A percentile compares a stretch with the other conserved stretches of the same genome.
These are phyloP conservation scores for Pestalotiopsis sp. DNA, from an alignment of 2,329 filamentous ascomycete genomes.

Conservation along the genomic window DNA sequence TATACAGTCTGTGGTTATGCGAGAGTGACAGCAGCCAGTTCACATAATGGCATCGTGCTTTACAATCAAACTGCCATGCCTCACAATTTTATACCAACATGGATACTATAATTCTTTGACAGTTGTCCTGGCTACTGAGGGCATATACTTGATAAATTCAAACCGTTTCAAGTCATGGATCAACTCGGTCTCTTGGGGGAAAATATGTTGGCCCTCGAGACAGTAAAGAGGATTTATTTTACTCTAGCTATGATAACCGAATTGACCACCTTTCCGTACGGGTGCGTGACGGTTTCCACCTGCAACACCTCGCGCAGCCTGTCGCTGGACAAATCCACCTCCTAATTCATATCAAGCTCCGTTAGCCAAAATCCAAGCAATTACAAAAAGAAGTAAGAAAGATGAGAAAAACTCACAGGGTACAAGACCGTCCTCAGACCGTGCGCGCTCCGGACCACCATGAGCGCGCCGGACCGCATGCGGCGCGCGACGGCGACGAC, in stretches of 20 bases:
- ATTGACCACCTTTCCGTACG: conserved; percentile 52
- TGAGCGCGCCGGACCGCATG: conserved; percentile 43
- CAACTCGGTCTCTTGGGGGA: too few relatives aligned
- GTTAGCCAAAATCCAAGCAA: not conserved
- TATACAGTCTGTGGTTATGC: too few relatives aligned
- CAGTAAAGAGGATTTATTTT: not conserved
- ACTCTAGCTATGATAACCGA: conserved; percentile 43
- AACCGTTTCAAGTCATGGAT: too few relatives aligned
- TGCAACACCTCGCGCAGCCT: conserved; percentile 35
- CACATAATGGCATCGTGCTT: too few relatives aligned
- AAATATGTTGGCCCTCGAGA: not conserved
- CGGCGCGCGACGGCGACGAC: conserved; percentile 36
- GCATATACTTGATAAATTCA: too few relatives aligned
- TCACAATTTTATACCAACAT: too few relatives aligned
- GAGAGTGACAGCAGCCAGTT: too few relatives aligned
- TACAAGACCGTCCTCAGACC: conserved; percentile 49
- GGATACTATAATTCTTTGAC: too few relatives aligned
- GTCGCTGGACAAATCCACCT: conserved; percentile 41
- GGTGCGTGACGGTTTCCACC: conserved; percentile 46
- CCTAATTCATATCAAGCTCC: conserved; percentile 19
- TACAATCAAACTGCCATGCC: too few relatives aligned
- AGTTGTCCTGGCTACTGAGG: too few relatives aligned
- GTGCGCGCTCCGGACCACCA: conserved; percentile 49
- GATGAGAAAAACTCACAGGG: conserved; percentile 37
- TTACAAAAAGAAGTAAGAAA: not conserved